These are phyloP conservation scores for Pichia insulana DNA, from an alignment of 805 yeast genomes.

Conservation along the genomic window DNA sequence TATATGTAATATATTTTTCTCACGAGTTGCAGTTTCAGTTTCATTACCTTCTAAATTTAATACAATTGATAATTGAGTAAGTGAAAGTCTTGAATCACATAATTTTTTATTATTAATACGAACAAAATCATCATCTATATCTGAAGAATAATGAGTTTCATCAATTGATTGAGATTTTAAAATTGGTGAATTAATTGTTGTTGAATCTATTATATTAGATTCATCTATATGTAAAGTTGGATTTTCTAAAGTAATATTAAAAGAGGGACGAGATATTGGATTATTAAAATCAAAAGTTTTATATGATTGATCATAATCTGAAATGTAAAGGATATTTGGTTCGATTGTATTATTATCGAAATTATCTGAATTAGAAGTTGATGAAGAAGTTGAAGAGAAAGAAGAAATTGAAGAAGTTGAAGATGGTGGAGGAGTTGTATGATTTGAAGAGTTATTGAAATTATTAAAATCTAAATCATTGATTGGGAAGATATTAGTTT, in stretches of 20 bases:
- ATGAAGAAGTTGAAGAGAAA: neutral
- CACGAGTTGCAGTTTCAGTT: conserved; percentile 50
- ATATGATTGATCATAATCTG: neutral
- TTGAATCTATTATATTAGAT: too few species aligned
- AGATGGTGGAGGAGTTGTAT: neutral
- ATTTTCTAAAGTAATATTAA: neutral
- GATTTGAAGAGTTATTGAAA: too few species aligned
- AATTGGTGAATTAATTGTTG: conserved; percentile 1
- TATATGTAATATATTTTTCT: conserved; percentile 42
- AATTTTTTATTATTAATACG: conserved; percentile 16
- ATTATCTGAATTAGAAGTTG: too few species aligned
- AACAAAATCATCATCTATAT: neutral
- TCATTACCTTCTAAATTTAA: conserved; percentile 38
- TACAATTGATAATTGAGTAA: conserved; percentile 45
- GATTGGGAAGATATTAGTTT: too few species aligned
- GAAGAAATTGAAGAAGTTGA: neutral
- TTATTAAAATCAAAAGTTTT: neutral
- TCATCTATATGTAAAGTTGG: neutral
- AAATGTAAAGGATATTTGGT: neutral
- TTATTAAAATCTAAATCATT: too few species aligned
- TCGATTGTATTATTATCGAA: neutral
- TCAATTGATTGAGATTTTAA: conserved; percentile 1
- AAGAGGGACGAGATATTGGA: neutral
- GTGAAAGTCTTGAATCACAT: conserved; percentile 47
- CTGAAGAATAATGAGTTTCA: neutral